These are phyloP conservation scores for Solanum rostratum DNA, from an alignment of 257 asterid species.

Conservation along the genomic window DNA sequence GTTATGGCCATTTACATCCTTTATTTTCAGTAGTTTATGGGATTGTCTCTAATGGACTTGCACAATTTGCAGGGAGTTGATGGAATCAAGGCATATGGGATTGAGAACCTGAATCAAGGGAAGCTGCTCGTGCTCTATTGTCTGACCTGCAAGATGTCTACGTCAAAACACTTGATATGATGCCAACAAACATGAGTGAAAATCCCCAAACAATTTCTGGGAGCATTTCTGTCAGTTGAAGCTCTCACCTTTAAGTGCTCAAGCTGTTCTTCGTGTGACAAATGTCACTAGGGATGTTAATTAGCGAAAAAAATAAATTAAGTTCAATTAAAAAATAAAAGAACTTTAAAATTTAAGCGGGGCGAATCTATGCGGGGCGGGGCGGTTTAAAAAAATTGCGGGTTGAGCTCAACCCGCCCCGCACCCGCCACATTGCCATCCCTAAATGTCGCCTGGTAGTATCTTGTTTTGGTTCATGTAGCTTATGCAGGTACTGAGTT, in stretches of 20 bases:
- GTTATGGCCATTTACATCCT: neutral
- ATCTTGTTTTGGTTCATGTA: slow-evolving; percentile 35
- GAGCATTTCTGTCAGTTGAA: slow-evolving; percentile 71
- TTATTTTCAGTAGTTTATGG: neutral
- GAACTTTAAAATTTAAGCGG: too few relatives aligned
- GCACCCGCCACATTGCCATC: too few relatives aligned
- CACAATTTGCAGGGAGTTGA: slow-evolving; percentile 45
- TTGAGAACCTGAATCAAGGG: slow-evolving; percentile 93
- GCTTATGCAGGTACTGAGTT: neutral
- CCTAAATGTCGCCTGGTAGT: slow-evolving; percentile 36
- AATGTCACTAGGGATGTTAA: too few relatives aligned
- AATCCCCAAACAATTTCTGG: slow-evolving; percentile 35
- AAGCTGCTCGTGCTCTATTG: slow-evolving; percentile 67
- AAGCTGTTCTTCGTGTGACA: slow-evolving; percentile 84
- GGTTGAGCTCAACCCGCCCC: too few relatives aligned
- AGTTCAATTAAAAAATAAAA: too few relatives aligned
- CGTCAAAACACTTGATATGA: slow-evolving; percentile 23
- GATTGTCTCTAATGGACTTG: neutral
- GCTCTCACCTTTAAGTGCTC: slow-evolving; percentile 80
- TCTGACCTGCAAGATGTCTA: slow-evolving; percentile 54
- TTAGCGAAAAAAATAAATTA: too few relatives aligned
- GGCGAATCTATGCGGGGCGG: neutral
- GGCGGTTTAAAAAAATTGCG: too few relatives aligned
- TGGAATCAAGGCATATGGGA: slow-evolving; percentile 59
- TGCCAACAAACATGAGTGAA: slow-evolving; percentile 11